Percentiles rank a stretch among this genome's conserved stretches.
These are phyloP conservation scores for Haematococcus lacustris DNA, from an alignment of 139 green algal genomes.

Conservation along the genomic window DNA sequence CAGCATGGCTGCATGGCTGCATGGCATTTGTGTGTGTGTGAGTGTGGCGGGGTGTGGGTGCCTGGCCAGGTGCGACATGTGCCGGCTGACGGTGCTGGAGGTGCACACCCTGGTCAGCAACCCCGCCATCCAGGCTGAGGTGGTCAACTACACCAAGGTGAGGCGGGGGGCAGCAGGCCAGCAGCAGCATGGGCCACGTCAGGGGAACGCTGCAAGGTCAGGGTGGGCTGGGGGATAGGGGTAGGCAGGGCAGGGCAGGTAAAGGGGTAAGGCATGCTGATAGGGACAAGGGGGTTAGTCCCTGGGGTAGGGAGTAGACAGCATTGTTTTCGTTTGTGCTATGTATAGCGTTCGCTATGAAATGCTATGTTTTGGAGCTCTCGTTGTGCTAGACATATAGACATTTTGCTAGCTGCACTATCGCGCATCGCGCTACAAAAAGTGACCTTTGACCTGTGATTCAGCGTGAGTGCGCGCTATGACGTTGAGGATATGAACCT, in stretches of 20 bases:
- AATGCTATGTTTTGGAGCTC: no score
- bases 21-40: not conserved
- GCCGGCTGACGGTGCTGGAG: conserved; percentile 5
- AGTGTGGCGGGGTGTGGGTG: no score
- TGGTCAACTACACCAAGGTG: not conserved
- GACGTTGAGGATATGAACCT: no score
- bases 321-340: no score
- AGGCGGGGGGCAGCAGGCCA: not conserved
- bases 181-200: not conserved
- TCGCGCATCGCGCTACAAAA: no score
- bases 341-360: no score
- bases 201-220: not conserved
- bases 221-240: not conserved
- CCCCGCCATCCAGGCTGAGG: not conserved
- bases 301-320: no score
- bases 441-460: no score
- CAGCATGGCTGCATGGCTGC: not conserved
- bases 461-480: no score
- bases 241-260: not conserved
- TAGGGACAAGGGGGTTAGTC: not conserved
- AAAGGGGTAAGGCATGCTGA: conserved; percentile 1
- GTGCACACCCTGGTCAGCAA: conserved; percentile 6
- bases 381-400: no score
- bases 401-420: no score
- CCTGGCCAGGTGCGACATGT: conserved; percentile 12